Evolutionary conservation across 2,329 filamentous ascomycete genomes (phyloP).

Genomic region (Madurella fahalii): DNA sequence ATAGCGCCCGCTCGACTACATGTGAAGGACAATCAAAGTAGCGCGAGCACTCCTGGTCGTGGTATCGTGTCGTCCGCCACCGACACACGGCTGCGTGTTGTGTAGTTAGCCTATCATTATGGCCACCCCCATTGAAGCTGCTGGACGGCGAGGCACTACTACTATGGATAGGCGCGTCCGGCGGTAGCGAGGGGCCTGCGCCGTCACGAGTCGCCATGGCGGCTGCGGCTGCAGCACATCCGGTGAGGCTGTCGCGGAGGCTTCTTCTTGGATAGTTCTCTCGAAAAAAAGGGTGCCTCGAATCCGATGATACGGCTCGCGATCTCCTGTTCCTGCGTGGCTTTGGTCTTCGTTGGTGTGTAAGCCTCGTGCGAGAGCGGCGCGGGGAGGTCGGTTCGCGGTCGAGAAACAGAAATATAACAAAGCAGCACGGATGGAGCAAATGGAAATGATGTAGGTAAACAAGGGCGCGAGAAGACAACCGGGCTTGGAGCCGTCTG

Average conservation of each 20-base stretch:
- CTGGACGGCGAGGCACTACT: conserved; percentile 25
- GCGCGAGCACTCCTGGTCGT: conserved; percentile 43
- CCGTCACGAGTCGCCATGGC: conserved; percentile 33
- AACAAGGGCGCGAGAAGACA: too few species aligned
- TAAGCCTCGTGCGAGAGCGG: too few species aligned
- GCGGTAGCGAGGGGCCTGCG: conserved; percentile 19
- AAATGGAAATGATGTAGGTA: too few species aligned
- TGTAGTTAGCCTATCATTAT: background rate
- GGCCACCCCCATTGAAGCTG: conserved; percentile 6
- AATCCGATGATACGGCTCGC: too few species aligned
- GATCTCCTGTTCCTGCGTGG: too few species aligned
- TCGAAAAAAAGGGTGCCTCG: background rate
- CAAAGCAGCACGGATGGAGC: too few species aligned
- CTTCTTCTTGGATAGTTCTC: background rate
- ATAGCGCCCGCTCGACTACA: conserved; percentile 36
- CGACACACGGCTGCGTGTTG: conserved; percentile 29
- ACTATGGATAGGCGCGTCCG: conserved; percentile 16
- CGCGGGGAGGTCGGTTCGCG: too few species aligned
- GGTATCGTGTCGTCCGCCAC: conserved; percentile 37
- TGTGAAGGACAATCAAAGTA: conserved; percentile 50
- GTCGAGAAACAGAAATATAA: too few species aligned
- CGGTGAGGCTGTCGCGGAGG: background rate
- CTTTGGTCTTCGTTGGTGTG: too few species aligned
- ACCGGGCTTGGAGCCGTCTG: too few species aligned
- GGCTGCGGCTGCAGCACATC: conserved; percentile 9